Evolutionary conservation across 2,329 filamentous ascomycete species (phyloP).

Genomic region (Claviceps spartinae): DNA sequence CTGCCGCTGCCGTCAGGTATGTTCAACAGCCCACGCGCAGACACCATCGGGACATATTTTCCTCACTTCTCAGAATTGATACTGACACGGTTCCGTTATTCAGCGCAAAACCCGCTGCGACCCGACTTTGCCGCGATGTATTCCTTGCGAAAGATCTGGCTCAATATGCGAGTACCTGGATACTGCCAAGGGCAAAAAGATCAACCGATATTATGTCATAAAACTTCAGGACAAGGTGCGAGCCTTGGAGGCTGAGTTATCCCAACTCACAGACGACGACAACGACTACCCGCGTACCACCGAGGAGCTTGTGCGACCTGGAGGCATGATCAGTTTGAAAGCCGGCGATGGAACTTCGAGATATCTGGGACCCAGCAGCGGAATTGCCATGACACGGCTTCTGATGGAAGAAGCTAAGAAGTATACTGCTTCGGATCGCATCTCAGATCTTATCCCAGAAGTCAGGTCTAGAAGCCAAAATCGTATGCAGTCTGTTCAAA

Average conservation of each 20-base stretch:
- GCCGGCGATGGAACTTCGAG: conserved; percentile 76
- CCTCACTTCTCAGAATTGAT: not conserved
- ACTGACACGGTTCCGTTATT: conserved; percentile 6
- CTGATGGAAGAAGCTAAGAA: conserved; percentile 95
- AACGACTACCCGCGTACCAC: conserved; percentile 53
- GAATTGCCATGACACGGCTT: conserved; percentile 85
- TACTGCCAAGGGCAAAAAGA: conserved; percentile 69
- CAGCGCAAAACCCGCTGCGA: conserved; percentile 95
- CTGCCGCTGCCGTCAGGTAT: conserved; percentile 65
- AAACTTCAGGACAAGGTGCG: conserved; percentile 79
- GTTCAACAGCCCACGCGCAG: conserved; percentile 12
- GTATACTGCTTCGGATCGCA: conserved; percentile 79
- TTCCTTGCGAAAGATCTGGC: conserved; percentile 83
- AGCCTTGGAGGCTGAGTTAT: conserved; percentile 68
- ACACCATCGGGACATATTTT: not conserved
- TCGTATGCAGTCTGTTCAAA: conserved; percentile 45
- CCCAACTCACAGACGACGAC: conserved; percentile 65
- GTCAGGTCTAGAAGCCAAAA: conserved; percentile 43
- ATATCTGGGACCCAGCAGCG: conserved; percentile 86
- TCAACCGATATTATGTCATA: conserved; percentile 85
- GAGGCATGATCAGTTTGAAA: conserved; percentile 71
- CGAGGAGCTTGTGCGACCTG: conserved; percentile 77
- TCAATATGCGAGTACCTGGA: conserved; percentile 93
- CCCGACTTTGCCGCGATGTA: conserved; percentile 77
- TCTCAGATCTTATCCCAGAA: conserved; percentile 82